Conservation (phyloP, 495 filamentous ascomycete genomes). For the Penicillium canescens region DNA sequence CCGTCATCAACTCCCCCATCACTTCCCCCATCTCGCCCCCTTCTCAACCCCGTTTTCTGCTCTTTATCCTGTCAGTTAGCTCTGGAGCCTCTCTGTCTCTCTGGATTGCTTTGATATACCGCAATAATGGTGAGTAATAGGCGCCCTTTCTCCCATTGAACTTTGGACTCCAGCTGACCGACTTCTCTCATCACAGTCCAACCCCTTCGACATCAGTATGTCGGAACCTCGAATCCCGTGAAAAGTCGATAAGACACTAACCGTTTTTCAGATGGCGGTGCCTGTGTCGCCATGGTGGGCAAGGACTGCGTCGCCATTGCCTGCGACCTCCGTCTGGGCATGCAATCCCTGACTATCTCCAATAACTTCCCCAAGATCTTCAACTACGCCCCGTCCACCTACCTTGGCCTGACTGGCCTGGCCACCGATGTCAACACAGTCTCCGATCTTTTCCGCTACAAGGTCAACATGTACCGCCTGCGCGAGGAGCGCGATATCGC, state of each 20-base stretch:
- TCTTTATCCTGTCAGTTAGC: slow-evolving; percentile 11
- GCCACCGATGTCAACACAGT: slow-evolving; percentile 96
- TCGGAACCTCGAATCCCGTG: slow-evolving; percentile 7
- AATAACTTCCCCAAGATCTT: slow-evolving; percentile 99
- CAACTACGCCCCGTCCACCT: slow-evolving; percentile 86
- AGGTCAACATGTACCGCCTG: slow-evolving; percentile 99
- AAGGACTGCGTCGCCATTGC: slow-evolving; percentile 99
- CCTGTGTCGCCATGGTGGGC: slow-evolving; percentile 97
- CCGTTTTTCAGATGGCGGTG: slow-evolving; percentile 74
- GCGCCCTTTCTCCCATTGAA: slow-evolving; percentile 16
- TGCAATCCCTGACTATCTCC: slow-evolving; percentile 93
- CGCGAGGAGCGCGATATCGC: slow-evolving; percentile 96
- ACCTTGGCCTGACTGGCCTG: slow-evolving; percentile 94
- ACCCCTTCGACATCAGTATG: slow-evolving; percentile 89
- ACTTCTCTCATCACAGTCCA: slow-evolving; percentile 53
- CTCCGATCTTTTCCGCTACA: slow-evolving; percentile 96
- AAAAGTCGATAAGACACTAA: slow-evolving; percentile 27
- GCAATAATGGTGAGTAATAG: slow-evolving; percentile 31
- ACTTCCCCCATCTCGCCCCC: slow-evolving; percentile 21
- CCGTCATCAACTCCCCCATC: slow-evolving; percentile 34
- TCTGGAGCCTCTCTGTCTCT: slow-evolving; percentile 3
- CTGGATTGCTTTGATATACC: slow-evolving; percentile 19
- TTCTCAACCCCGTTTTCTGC: slow-evolving; percentile 9
- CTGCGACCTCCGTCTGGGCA: slow-evolving; percentile 95
- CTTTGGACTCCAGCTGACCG: slow-evolving; percentile 33